Evolutionary conservation across 2,329 filamentous ascomycete species (phyloP).

Genomic region (Phoma sp.): DNA sequence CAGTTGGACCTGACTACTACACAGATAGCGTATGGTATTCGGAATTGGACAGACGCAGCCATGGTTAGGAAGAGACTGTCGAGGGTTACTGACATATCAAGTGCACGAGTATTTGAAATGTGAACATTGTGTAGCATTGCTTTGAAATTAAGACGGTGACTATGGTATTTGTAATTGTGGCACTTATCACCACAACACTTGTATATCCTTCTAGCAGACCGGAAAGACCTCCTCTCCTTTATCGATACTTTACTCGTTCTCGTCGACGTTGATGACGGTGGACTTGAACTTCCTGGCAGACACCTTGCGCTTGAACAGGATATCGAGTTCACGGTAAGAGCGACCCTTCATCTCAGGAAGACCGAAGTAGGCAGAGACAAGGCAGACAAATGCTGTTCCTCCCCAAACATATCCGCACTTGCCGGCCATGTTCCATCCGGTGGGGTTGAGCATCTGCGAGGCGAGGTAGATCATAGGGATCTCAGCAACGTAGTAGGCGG

Average conservation of each 20-base stretch:
- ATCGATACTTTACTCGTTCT: slow-evolving; percentile 62
- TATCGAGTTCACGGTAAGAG: slow-evolving; percentile 57
- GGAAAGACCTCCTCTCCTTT: too few relatives aligned
- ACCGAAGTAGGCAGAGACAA: slow-evolving; percentile 56
- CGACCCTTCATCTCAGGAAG: slow-evolving; percentile 62
- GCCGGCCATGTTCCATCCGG: slow-evolving; percentile 48
- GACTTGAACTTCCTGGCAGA: slow-evolving; percentile 62
- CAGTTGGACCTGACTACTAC: slow-evolving; percentile 16
- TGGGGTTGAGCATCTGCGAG: slow-evolving; percentile 57
- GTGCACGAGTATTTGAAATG: too few relatives aligned
- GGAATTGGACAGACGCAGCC: too few relatives aligned
- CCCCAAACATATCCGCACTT: slow-evolving; percentile 39
- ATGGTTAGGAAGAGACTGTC: too few relatives aligned
- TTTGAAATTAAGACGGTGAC: too few relatives aligned
- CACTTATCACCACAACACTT: too few relatives aligned
- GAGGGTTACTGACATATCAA: too few relatives aligned
- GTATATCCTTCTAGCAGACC: too few relatives aligned
- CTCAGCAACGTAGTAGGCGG: slow-evolving; percentile 66
- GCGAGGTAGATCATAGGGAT: slow-evolving; percentile 70
- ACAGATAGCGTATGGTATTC: too few relatives aligned
- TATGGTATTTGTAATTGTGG: too few relatives aligned
- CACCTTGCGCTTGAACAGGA: slow-evolving; percentile 51
- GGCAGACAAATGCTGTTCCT: slow-evolving; percentile 60
- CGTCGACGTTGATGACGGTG: slow-evolving; percentile 62
- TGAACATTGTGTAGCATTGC: too few relatives aligned